A percentile compares a stretch with the other conserved stretches of the same genome.
Conservation (phyloP, 139 green algal species). For the Diplosphaera chodatii region DNA sequence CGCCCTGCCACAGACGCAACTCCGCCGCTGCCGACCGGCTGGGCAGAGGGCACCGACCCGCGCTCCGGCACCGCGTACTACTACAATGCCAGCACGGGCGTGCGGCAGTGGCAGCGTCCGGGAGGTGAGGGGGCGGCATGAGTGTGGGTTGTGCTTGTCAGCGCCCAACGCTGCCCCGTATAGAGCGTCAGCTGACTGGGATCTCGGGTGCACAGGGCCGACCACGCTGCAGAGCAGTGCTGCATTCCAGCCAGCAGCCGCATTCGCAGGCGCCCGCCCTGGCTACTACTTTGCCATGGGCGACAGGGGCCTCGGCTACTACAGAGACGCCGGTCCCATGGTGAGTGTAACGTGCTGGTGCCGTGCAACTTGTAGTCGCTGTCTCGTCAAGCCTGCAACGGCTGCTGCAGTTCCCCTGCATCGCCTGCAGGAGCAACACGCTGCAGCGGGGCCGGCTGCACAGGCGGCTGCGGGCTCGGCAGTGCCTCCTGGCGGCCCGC, state of each 20-base stretch:
- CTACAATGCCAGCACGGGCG: slow-evolving; percentile 22
- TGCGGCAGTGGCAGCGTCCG: neutral
- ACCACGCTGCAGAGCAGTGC: slow-evolving; percentile 3
- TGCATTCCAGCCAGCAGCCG: slow-evolving; percentile 10
- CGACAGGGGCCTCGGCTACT: slow-evolving; percentile 43
- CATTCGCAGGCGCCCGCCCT: slow-evolving; percentile 41
- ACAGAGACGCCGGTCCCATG: slow-evolving; percentile 29
- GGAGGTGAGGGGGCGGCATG: too few relatives aligned
- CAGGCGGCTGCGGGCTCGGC: too few relatives aligned
- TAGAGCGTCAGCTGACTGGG: too few relatives aligned
- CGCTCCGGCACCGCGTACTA: slow-evolving; percentile 16
- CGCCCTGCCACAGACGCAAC: slow-evolving; percentile 6
- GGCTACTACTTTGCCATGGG: slow-evolving; percentile 68
- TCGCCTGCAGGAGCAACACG: too few relatives aligned
- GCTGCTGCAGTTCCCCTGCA: too few relatives aligned
- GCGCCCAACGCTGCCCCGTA: too few relatives aligned
- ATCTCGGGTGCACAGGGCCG: slow-evolving; percentile 12
- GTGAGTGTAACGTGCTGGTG: too few relatives aligned
- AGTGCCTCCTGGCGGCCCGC: too few relatives aligned
- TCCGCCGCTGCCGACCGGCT: slow-evolving; percentile 42
- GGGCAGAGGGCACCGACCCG: slow-evolving; percentile 40
- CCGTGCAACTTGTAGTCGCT: too few relatives aligned
- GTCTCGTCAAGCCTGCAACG: too few relatives aligned
- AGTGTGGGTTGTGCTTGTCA: too few relatives aligned
- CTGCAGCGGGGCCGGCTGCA: too few relatives aligned